Percentiles rank a stretch among this genome's conserved stretches.
phyloP scores from a whole-genome alignment of 2,329 filamentous ascomycete species.

The Exophiala oligosperma region DNA sequence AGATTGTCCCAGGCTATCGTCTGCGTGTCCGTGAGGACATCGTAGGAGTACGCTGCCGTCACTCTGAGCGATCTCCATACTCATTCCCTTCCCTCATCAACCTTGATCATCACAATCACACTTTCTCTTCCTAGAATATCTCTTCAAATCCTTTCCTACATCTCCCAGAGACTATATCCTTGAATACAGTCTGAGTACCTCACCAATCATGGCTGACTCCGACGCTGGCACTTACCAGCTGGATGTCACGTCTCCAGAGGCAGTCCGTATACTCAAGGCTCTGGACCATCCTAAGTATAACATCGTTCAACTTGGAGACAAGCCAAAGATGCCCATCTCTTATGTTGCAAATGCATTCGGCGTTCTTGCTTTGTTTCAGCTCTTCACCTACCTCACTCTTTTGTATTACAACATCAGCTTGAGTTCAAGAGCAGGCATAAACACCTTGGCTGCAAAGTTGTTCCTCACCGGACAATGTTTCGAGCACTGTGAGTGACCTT shows the following conservation, averaged over 20 bases:
- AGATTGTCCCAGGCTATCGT: not conserved
- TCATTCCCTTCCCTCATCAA: not conserved
- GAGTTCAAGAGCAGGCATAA: not conserved
- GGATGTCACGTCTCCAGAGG: conserved; percentile 1
- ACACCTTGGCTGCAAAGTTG: conserved; percentile 1
- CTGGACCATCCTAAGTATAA: not conserved
- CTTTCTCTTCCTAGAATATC: not conserved
- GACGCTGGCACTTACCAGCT: conserved; percentile 1
- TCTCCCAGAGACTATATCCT: not conserved
- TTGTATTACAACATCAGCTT: conserved; percentile 5
- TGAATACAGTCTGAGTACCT: not conserved
- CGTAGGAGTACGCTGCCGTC: not conserved
- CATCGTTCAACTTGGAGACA: conserved; percentile 11
- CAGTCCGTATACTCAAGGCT: no score
- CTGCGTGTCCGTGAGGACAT: not conserved
- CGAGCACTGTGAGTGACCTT: conserved; percentile 15
- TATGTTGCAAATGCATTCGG: not conserved
- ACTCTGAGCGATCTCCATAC: not conserved
- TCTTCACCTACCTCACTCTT: conserved; percentile 4
- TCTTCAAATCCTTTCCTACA: not conserved
- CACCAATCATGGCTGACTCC: conserved; percentile 3
- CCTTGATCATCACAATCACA: not conserved
- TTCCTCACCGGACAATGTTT: conserved; percentile 14
- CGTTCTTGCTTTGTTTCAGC: not conserved
- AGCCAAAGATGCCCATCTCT: not conserved